A percentile compares a stretch with the other conserved stretches of the same genome.
phyloP scores from a whole-genome alignment of 2,329 filamentous ascomycete genomes.

The Zalaria obscura region DNA sequence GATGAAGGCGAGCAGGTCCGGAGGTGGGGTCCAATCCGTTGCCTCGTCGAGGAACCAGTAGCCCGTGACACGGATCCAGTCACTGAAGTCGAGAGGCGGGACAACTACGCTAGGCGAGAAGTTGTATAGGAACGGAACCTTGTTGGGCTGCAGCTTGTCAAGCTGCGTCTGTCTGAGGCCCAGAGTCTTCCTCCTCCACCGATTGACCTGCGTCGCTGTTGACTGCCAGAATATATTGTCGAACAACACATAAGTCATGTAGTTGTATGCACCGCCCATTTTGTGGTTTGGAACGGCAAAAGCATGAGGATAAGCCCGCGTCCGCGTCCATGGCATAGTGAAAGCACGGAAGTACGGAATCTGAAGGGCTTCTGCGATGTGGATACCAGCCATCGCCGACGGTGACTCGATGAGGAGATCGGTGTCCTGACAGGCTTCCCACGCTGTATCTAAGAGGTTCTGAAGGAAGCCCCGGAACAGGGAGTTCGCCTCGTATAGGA shows the following conservation, averaged over 20 bases:
- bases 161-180: conserved; percentile 67
- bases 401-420: conserved; percentile 92
- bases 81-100: conserved; percentile 85
- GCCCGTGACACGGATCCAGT: conserved; percentile 94
- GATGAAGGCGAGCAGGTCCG: conserved; percentile 70
- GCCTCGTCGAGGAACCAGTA: conserved; percentile 94
- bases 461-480: conserved; percentile 88
- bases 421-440: conserved; percentile 68
- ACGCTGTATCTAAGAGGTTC: conserved; percentile 68
- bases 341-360: conserved; percentile 97
- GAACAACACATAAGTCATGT: conserved; percentile 89
- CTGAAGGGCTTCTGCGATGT: conserved; percentile 82
- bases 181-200: conserved; percentile 74
- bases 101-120: conserved; percentile 91
- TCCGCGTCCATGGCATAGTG: conserved; percentile 97
- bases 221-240: conserved; percentile 95
- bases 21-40: conserved; percentile 55
- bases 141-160: conserved; percentile 88
- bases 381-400: conserved; percentile 92
- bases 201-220: conserved; percentile 80
- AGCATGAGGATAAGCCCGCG: conserved; percentile 87
- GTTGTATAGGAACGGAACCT: conserved; percentile 97
- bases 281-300: conserved; percentile 88
- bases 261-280: conserved; percentile 91
- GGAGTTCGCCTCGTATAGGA: conserved; percentile 71